phyloP scores from a whole-genome alignment of 352 stramenopile species.

The Phytopythium montanum region DNA sequence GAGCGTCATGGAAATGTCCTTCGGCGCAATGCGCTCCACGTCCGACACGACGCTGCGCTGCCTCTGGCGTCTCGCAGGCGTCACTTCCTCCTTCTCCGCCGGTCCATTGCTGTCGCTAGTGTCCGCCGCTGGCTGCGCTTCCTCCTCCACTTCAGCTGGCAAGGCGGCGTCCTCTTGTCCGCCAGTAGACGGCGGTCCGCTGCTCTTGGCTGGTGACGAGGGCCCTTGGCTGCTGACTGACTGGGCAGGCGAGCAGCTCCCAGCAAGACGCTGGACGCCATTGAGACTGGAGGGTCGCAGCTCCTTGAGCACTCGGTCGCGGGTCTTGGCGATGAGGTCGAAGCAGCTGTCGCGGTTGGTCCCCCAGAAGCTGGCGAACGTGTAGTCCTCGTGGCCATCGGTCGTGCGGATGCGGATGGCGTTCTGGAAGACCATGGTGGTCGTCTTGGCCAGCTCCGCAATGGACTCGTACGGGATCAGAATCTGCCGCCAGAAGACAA shows the following conservation, averaged over 20 bases:
- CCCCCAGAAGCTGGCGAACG: slow-evolving; percentile 86
- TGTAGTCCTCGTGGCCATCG: slow-evolving; percentile 66
- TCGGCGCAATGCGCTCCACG: slow-evolving; percentile 47
- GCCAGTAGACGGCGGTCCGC: slow-evolving; percentile 7
- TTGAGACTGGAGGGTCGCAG: slow-evolving; percentile 14
- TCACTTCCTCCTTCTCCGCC: background rate
- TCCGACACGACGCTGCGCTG: slow-evolving; percentile 55
- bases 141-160: background rate
- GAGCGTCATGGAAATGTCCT: slow-evolving; percentile 74
- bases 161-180: background rate
- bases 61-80: slow-evolving; percentile 11
- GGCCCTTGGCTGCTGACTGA: background rate
- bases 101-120: background rate
- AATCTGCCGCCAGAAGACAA: too few relatives aligned
- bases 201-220: background rate
- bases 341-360: slow-evolving; percentile 78
- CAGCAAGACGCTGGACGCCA: background rate
- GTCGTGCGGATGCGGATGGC: slow-evolving; percentile 64
- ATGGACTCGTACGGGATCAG: slow-evolving; percentile 85
- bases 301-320: slow-evolving; percentile 40
- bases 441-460: slow-evolving; percentile 76
- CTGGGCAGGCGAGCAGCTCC: background rate
- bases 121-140: background rate
- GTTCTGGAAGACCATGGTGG: slow-evolving; percentile 78
- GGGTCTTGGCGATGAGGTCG: slow-evolving; percentile 68